Base-by-base conservation (phyloP, 2,329 filamentous ascomycete genomes). In the Corinectria fuckeliana region DNA sequence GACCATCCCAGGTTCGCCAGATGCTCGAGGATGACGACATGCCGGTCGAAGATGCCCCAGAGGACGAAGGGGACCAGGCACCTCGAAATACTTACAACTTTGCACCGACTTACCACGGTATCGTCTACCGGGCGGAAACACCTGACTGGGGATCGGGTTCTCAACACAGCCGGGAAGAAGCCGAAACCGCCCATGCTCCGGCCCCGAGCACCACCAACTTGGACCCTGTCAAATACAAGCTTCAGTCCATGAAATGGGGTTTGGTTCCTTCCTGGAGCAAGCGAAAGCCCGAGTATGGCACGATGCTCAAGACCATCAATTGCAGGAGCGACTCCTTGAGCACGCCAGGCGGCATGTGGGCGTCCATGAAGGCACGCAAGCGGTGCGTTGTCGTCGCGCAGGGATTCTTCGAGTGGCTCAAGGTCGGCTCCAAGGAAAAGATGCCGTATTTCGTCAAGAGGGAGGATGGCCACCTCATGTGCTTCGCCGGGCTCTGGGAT, bases 331-430 rank as follows among this genome's bases (percentile, higher is more conserved):
- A 98, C 76, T 95, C 92, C 1, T 80, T 98, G 18, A 81, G 86
- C 5, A 85, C 89, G 9, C 83, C 89, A 8, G 85, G 88, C 5
- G 93, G 93, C 10, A 91, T 98, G 88, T 98, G 95, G 95, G 90
- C 86, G 39, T 87, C 85, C 1, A 96, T 98, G 91, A 97, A 97
- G 78, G 87, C 88, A 61, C 86, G 85, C 67, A 97, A 97, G 77
- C 84, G 95, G 26, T 98, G 95, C 74, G 82, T 98, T 20, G 87
- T 98, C 9, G 73, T 97, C 5, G 93, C 91, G 9, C 90, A 97
- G 75, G 95, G 95, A 1, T 99, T 98, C 76, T 99, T 92, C 71
- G 95, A 99, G 76, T 98, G 95, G 95, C 80, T 96, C 60, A 94
- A 94, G 76, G 91, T 89, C 69, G 89, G 69, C 53, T 82, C 70